phyloP scores from a whole-genome alignment of 2,329 filamentous ascomycete species.

The Scedosporium minutisporum region DNA sequence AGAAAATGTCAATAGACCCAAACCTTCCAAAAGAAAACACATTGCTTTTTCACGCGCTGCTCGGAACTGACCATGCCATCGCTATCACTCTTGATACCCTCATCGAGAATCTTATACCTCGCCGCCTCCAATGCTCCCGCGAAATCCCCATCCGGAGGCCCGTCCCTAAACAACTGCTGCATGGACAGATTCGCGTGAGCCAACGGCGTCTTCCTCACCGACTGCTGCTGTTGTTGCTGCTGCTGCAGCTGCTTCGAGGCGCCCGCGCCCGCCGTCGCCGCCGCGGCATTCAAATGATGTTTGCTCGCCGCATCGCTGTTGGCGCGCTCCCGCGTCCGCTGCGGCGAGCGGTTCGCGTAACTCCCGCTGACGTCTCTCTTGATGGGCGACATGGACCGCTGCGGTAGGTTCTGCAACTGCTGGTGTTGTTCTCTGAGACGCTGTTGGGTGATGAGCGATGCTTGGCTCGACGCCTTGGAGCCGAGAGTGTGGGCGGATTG shows the following conservation, averaged over 20 bases:
- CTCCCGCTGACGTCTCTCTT: slow-evolving; percentile 21
- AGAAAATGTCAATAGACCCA: neutral
- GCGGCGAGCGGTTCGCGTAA: slow-evolving; percentile 32
- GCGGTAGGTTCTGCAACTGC: slow-evolving; percentile 21
- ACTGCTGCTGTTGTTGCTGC: slow-evolving; percentile 9
- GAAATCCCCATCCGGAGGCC: slow-evolving; percentile 63
- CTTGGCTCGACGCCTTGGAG: slow-evolving; percentile 38
- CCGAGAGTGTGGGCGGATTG: slow-evolving; percentile 66
- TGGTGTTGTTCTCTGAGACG: slow-evolving; percentile 37
- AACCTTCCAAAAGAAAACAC: neutral
- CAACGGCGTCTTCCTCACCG: slow-evolving; percentile 25
- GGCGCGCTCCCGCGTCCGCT: slow-evolving; percentile 46
- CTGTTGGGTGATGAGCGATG: slow-evolving; percentile 55
- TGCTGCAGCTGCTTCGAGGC: neutral
- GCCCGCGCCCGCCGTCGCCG: neutral
- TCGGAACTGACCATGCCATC: slow-evolving; percentile 63
- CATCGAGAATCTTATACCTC: slow-evolving; percentile 63
- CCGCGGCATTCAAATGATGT: slow-evolving; percentile 10
- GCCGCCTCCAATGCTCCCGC: slow-evolving; percentile 58
- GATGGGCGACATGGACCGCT: slow-evolving; percentile 22
- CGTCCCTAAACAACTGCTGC: slow-evolving; percentile 70
- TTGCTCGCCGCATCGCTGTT: slow-evolving; percentile 58
- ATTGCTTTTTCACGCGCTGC: neutral
- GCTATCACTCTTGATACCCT: slow-evolving; percentile 66
- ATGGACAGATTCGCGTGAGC: slow-evolving; percentile 52